Base-by-base conservation (phyloP, 2,329 filamentous ascomycete genomes). In the Monosporascus sp. region DNA sequence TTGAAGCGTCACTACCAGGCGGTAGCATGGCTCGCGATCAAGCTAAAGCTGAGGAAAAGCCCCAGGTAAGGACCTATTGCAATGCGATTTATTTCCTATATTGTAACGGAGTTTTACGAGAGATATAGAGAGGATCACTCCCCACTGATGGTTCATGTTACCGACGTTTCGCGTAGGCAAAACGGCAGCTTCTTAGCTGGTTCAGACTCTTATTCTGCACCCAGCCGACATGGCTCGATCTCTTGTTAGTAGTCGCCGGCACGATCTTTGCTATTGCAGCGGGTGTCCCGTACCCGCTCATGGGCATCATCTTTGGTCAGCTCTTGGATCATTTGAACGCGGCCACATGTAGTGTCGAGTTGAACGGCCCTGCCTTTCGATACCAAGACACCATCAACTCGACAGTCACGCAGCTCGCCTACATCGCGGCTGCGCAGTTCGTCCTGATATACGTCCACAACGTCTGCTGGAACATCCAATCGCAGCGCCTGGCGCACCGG, bases 351-450 rank as follows among this genome's bases (percentile, higher is more conserved):
- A 63, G 63, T 19, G 66, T 68, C 54, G 40, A 56, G 41, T 27
- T 40, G 40, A 20, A 52, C 16, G 58, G 59, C 16, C 55, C 56
- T 31, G 55, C 57, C 19, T 52, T 44, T 24, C 46, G 56, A 35
- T 69, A 76, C 41, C 72, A 80, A 54, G 56, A 62, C 40, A 66
- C 66, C 27, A 76, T 85, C 56, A 78, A 84, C 64, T 63, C 71
- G 49, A 86, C 83, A 61, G 79, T 89, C 40, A 66, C 87, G 64
- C 60, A 79, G 48, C 73, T 88, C 22, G 78, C 86, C 16, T 86
- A 85, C 63, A 76, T 89, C 38, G 81, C 81, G 20, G 80, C 86
- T 53, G 84, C 78, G 27, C 79, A 81, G 55, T 85, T 89, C 59
- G 74, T 76, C 40, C 71, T 81, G 54, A 86, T 88, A 58, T 90